phyloP scores from a whole-genome alignment of 2,329 filamentous ascomycete species.

The Tolypocladium inflatum region DNA sequence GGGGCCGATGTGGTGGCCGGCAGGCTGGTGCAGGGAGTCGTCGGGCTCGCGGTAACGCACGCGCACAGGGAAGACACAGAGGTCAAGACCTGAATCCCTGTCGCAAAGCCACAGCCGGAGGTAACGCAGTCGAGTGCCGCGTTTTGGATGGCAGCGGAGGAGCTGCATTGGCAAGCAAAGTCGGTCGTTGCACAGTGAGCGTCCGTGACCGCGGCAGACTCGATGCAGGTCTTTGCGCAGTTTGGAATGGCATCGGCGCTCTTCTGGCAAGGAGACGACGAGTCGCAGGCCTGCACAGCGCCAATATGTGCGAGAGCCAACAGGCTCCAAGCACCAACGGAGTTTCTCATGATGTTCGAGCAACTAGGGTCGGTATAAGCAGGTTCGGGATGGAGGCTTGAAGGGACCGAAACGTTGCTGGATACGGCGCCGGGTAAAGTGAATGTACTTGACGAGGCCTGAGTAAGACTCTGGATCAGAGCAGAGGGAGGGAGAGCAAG shows the following conservation, averaged over 20 bases:
- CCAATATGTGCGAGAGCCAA: slow-evolving; percentile 11
- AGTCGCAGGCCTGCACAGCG: slow-evolving; percentile 8
- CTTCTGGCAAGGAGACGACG: slow-evolving; percentile 13
- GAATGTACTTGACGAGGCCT: neutral
- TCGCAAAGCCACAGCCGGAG: slow-evolving; percentile 9
- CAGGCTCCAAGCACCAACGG: slow-evolving; percentile 5
- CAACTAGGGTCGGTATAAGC: neutral
- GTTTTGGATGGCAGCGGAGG: slow-evolving; percentile 10
- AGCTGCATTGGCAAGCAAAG: slow-evolving; percentile 15
- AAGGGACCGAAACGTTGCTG: neutral
- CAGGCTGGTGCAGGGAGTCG: slow-evolving; percentile 8
- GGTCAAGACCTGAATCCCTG: slow-evolving; percentile 7
- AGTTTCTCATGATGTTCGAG: slow-evolving; percentile 6
- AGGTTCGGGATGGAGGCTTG: neutral
- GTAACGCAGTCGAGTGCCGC: slow-evolving; percentile 12
- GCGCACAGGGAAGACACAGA: slow-evolving; percentile 12
- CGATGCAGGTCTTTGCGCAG: slow-evolving; percentile 15
- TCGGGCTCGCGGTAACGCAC: slow-evolving; percentile 14
- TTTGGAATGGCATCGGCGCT: slow-evolving; percentile 12
- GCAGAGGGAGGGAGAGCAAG: neutral
- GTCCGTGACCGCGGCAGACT: slow-evolving; percentile 12
- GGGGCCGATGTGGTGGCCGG: neutral
- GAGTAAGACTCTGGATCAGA: neutral
- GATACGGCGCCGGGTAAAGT: neutral
- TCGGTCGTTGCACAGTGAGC: slow-evolving; percentile 12